These are phyloP conservation scores for Letharia lupina DNA, from an alignment of 495 filamentous ascomycete species.

Conservation along the genomic window DNA sequence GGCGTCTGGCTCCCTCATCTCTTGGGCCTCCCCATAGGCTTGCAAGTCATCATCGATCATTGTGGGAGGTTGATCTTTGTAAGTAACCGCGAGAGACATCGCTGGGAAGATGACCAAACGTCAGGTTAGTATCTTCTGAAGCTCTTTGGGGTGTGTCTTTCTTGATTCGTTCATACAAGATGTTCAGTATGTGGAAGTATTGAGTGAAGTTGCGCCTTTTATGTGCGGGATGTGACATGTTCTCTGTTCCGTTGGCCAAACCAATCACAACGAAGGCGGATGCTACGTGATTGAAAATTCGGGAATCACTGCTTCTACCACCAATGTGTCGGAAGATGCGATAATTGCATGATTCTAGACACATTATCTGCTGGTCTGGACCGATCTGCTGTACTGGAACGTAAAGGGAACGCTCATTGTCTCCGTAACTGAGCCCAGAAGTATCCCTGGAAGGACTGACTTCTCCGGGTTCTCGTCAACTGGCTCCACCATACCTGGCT, in stretches of 20 bases:
- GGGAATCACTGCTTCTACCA: background rate
- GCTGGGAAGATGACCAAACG: background rate
- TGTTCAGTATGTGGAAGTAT: background rate
- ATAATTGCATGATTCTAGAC: background rate
- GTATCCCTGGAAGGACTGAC: background rate
- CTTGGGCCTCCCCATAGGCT: background rate
- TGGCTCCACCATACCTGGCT: background rate
- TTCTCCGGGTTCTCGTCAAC: background rate
- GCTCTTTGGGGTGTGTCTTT: background rate
- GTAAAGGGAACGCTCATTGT: background rate
- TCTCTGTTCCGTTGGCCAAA: background rate
- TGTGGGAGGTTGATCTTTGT: background rate
- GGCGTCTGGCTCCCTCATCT: background rate
- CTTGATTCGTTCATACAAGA: background rate
- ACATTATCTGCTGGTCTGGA: too few species aligned
- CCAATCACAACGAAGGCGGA: background rate
- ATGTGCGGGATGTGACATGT: background rate
- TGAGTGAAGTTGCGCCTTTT: background rate
- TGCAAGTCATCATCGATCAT: background rate
- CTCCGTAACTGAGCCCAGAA: background rate
- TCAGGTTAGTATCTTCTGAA: background rate
- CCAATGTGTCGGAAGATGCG: background rate
- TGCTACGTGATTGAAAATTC: background rate
- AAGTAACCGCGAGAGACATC: background rate
- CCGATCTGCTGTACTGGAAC: background rate